Evolutionary conservation across 73 alveolate genomes (phyloP).

Genomic region (Tetrahymena malaccensis): DNA sequence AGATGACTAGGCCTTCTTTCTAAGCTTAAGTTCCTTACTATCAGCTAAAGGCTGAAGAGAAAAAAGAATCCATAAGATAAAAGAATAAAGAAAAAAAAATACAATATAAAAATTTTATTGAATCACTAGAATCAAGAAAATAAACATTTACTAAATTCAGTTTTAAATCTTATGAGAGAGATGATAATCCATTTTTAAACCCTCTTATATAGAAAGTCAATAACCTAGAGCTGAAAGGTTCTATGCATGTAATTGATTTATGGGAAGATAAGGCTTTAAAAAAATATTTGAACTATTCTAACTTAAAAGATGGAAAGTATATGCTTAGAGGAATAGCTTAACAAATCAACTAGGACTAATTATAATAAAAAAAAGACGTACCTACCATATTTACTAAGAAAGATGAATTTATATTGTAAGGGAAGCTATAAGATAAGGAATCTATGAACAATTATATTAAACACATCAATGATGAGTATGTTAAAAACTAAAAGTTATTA

Average conservation of each 20-base stretch:
- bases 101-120: not conserved
- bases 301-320: not conserved
- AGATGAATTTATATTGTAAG: not conserved
- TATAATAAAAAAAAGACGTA: not conserved
- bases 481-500: not conserved
- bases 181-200: not conserved
- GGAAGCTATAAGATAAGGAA: not conserved
- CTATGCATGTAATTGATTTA: not conserved
- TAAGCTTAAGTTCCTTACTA: not conserved
- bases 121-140: not conserved
- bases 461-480: not conserved
- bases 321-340: not conserved
- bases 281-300: not conserved
- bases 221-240: not conserved
- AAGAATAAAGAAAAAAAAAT: not conserved
- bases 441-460: not conserved
- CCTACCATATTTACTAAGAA: not conserved
- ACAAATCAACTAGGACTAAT: not conserved
- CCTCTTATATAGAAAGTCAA: not conserved
- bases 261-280: not conserved
- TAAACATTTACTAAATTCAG: not conserved
- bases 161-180: not conserved
- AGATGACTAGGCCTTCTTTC: not conserved
- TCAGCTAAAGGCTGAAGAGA: not conserved
- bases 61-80: not conserved